These are phyloP conservation scores for Cucurbita ficifolia DNA, from an alignment of 306 rosid genomes.

Conservation along the genomic window DNA sequence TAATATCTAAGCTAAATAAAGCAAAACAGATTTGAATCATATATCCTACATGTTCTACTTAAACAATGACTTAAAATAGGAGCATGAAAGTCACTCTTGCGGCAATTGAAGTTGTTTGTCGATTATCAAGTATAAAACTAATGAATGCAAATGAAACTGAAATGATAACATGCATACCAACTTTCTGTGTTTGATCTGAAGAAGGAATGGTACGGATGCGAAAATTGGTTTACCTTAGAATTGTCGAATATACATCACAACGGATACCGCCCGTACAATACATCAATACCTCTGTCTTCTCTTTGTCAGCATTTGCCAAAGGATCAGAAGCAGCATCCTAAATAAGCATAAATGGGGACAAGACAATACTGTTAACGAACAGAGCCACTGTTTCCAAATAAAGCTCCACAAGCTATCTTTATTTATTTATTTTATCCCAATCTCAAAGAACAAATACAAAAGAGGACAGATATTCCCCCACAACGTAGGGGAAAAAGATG, in stretches of 20 bases:
- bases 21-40: not conserved
- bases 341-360: constrained; percentile 8
- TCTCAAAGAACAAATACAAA: not conserved
- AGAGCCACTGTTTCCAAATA: not conserved
- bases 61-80: not conserved
- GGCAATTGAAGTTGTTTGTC: not conserved
- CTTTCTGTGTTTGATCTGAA: not conserved
- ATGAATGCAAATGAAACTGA: not conserved
- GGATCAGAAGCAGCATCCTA: constrained; percentile 74
- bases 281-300: constrained; percentile 60
- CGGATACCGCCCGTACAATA: constrained; percentile 96
- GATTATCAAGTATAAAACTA: not conserved
- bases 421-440: not conserved
- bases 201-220: not conserved
- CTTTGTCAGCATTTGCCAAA: constrained; percentile 50
- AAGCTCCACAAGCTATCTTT: not conserved
- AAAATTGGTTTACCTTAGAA: constrained; percentile 42
- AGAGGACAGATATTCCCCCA: not conserved
- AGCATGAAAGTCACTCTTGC: not conserved
- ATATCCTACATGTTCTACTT: not conserved
- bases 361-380: not conserved
- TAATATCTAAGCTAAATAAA: too few relatives aligned
- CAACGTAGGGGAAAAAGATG: not conserved
- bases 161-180: not conserved
- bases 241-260: constrained; percentile 77